Evolutionary conservation across 345 rosid species (phyloP).

Genomic region (Dovyalis caffra): DNA sequence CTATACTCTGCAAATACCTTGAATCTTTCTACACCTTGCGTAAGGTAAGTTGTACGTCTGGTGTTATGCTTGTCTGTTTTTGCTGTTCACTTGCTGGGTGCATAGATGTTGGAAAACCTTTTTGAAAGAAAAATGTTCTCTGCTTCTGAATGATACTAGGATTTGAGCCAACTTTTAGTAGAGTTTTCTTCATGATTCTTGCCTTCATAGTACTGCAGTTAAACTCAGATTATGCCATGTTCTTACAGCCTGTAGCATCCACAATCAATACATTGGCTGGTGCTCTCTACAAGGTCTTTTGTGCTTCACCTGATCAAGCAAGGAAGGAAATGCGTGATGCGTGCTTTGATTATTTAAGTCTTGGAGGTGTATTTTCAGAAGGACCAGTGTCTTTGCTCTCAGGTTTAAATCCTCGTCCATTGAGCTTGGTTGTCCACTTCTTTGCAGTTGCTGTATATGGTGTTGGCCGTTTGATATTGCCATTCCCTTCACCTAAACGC

Average conservation of each 20-base stretch:
- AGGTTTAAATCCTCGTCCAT: slow-evolving; percentile 31
- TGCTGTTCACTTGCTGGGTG: not conserved
- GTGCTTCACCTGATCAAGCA: slow-evolving; percentile 34
- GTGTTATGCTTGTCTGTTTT: not conserved
- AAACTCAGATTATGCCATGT: not conserved
- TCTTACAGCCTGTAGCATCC: slow-evolving; percentile 32
- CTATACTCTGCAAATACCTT: slow-evolving; percentile 26
- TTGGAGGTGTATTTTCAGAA: slow-evolving; percentile 23
- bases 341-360: slow-evolving; percentile 34
- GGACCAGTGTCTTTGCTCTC: slow-evolving; percentile 34
- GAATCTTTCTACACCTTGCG: slow-evolving; percentile 37
- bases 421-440: slow-evolving; percentile 33
- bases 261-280: slow-evolving; percentile 35
- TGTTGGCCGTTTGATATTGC: slow-evolving; percentile 26
- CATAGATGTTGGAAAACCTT: not conserved
- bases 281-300: slow-evolving; percentile 32
- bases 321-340: slow-evolving; percentile 34
- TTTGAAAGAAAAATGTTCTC: not conserved
- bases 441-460: slow-evolving; percentile 31
- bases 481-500: no score
- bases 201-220: not conserved
- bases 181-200: not conserved
- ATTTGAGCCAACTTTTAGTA: not conserved
- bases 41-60: slow-evolving; percentile 13
- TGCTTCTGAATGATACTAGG: not conserved